Percentiles rank a stretch among this genome's conserved stretches.
Evolutionary conservation across 345 rosid genomes (phyloP).

Genomic region (Lenwebbia sp.): DNA sequence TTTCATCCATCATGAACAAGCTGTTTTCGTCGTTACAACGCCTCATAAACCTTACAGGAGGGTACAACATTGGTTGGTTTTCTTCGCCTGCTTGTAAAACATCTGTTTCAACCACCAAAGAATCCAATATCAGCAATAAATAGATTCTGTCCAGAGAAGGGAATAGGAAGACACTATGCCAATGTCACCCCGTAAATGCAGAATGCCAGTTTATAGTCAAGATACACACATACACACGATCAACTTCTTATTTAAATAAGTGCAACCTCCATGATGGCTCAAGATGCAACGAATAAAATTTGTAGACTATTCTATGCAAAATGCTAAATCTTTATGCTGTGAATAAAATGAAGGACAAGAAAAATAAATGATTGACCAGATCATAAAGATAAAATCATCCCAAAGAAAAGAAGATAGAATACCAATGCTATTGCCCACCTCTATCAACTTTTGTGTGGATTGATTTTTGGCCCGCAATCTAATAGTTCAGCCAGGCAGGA

Average conservation of each 20-base stretch:
- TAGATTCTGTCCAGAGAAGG: neutral
- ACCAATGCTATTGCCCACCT: neutral
- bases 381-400: neutral
- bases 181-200: neutral
- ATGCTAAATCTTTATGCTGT: neutral
- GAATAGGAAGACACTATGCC: neutral
- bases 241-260: neutral
- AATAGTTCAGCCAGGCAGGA: neutral
- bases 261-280: neutral
- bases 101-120: slow-evolving; percentile 47
- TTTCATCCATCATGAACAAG: neutral
- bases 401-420: neutral
- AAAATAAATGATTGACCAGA: neutral
- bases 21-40: neutral
- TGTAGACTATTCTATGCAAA: neutral
- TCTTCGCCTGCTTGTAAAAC: slow-evolving; percentile 99
- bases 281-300: neutral
- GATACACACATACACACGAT: neutral
- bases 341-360: neutral
- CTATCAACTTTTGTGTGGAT: neutral
- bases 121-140: neutral
- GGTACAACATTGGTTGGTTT: slow-evolving; percentile 88
- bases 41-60: slow-evolving; percentile 44
- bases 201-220: neutral
- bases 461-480: neutral